phyloP scores from a whole-genome alignment of 805 yeast species.

The Maudiozyma turicensis region DNA sequence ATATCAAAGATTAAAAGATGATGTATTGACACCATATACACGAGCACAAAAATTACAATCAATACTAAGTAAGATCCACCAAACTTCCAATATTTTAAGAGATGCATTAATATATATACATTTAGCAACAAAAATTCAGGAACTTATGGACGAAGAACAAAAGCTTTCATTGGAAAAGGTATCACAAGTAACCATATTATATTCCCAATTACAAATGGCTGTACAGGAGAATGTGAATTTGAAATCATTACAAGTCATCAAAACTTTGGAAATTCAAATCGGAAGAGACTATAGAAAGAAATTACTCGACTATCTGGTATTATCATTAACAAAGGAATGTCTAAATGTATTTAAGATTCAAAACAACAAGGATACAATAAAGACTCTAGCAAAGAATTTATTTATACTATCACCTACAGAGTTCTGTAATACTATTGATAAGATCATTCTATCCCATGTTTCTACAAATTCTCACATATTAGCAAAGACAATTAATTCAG shows the following conservation, averaged over 20 bases:
- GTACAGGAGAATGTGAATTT: slow-evolving; percentile 21
- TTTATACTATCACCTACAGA: slow-evolving; percentile 18
- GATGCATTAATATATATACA: slow-evolving; percentile 23
- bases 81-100: slow-evolving; percentile 24
- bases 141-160: slow-evolving; percentile 2
- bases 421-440: slow-evolving; percentile 15
- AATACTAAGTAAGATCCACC: slow-evolving; percentile 27
- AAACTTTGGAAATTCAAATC: slow-evolving; percentile 14
- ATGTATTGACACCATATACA: slow-evolving; percentile 24
- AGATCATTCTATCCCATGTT: slow-evolving; percentile 15
- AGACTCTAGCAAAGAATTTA: slow-evolving; percentile 10
- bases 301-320: slow-evolving; percentile 11
- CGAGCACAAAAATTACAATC: slow-evolving; percentile 22
- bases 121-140: slow-evolving; percentile 17
- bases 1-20: slow-evolving; percentile 23
- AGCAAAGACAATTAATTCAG: slow-evolving; percentile 22
- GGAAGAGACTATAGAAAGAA: slow-evolving; percentile 16
- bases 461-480: slow-evolving; percentile 14
- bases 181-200: slow-evolving; percentile 16
- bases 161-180: slow-evolving; percentile 8
- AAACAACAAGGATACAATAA: slow-evolving; percentile 6
- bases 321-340: slow-evolving; percentile 11
- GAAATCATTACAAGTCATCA: slow-evolving; percentile 20
- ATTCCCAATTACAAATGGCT: slow-evolving; percentile 19
- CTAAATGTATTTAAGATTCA: slow-evolving; percentile 5